Conservation (phyloP, 108 stramenopile genomes). For the Pseudonitzschia multiseries region DNA sequence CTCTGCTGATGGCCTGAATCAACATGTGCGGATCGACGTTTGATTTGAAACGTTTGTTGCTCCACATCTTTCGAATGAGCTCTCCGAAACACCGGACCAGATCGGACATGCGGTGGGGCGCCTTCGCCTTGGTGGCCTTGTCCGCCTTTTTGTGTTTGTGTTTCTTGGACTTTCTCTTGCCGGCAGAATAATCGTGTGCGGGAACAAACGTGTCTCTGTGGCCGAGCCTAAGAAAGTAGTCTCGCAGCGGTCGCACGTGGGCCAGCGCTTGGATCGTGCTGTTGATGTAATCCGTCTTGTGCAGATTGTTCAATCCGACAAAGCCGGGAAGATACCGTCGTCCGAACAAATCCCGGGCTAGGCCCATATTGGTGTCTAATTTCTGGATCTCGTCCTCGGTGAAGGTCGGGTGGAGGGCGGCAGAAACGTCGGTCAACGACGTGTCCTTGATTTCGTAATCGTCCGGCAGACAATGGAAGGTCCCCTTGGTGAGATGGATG, state of each 20-base stretch:
- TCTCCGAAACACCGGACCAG: slow-evolving; percentile 86
- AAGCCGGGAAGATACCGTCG: slow-evolving; percentile 93
- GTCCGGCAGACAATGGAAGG: slow-evolving; percentile 95
- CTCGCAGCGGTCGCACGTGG: slow-evolving; percentile 89
- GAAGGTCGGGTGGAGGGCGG: slow-evolving; percentile 85
- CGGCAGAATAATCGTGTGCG: not conserved
- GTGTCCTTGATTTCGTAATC: slow-evolving; percentile 92
- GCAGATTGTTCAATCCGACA: slow-evolving; percentile 93
- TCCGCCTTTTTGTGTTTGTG: no score
- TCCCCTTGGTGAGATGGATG: slow-evolving; percentile 78
- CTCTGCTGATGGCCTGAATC: slow-evolving; percentile 83
- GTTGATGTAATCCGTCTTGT: slow-evolving; percentile 93
- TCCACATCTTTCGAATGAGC: slow-evolving; percentile 95
- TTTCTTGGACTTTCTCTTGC: slow-evolving; percentile 20
- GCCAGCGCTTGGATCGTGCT: slow-evolving; percentile 90
- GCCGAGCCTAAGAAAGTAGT: slow-evolving; percentile 82
- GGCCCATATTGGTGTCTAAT: slow-evolving; percentile 73
- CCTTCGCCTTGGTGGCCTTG: no score
- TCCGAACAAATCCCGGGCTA: slow-evolving; percentile 90
- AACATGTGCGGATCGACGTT: slow-evolving; percentile 95
- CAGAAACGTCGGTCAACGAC: slow-evolving; percentile 83
- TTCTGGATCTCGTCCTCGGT: slow-evolving; percentile 57
- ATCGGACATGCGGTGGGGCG: slow-evolving; percentile 44
- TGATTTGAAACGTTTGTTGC: slow-evolving; percentile 88
- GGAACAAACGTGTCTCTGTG: slow-evolving; percentile 25